Evolutionary conservation across 2,329 filamentous ascomycete species (phyloP).

Genomic region (Fusarium bulbicola): DNA sequence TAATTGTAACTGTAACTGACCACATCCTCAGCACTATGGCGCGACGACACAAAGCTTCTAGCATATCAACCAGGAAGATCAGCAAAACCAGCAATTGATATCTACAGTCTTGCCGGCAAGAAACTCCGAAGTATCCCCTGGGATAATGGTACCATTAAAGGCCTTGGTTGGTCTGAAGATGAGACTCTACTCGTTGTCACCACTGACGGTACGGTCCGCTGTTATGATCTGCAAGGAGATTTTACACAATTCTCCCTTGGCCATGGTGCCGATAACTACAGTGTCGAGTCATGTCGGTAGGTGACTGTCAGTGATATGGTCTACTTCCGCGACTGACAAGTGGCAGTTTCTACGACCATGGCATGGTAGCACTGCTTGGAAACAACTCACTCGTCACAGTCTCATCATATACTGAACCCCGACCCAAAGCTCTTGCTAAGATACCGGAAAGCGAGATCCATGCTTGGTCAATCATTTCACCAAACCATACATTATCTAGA

Average conservation of each 20-base stretch:
- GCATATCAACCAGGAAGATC: slow-evolving; percentile 77
- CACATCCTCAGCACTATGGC: slow-evolving; percentile 76
- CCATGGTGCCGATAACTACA: slow-evolving; percentile 86
- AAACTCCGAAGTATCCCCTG: slow-evolving; percentile 86
- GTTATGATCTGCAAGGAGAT: slow-evolving; percentile 92
- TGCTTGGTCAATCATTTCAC: slow-evolving; percentile 90
- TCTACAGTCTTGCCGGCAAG: slow-evolving; percentile 93
- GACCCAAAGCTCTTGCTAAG: slow-evolving; percentile 81
- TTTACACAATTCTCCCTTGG: slow-evolving; percentile 95
- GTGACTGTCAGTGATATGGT: not conserved
- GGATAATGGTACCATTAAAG: slow-evolving; percentile 89
- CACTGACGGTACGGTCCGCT: slow-evolving; percentile 87
- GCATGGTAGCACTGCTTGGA: slow-evolving; percentile 90
- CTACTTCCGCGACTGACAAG: slow-evolving; percentile 18
- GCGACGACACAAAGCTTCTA: slow-evolving; percentile 86
- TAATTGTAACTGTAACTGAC: slow-evolving; percentile 15
- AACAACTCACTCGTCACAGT: slow-evolving; percentile 90
- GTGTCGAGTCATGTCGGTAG: slow-evolving; percentile 82
- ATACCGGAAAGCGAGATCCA: slow-evolving; percentile 82
- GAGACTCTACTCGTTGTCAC: slow-evolving; percentile 91
- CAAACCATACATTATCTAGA: slow-evolving; percentile 86
- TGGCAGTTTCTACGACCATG: slow-evolving; percentile 79
- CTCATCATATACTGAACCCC: slow-evolving; percentile 88
- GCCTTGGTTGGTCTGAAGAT: slow-evolving; percentile 95
- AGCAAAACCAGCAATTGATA: slow-evolving; percentile 85